Base-by-base conservation (phyloP, 306 rosid species). In the Vachellia collinsii region DNA sequence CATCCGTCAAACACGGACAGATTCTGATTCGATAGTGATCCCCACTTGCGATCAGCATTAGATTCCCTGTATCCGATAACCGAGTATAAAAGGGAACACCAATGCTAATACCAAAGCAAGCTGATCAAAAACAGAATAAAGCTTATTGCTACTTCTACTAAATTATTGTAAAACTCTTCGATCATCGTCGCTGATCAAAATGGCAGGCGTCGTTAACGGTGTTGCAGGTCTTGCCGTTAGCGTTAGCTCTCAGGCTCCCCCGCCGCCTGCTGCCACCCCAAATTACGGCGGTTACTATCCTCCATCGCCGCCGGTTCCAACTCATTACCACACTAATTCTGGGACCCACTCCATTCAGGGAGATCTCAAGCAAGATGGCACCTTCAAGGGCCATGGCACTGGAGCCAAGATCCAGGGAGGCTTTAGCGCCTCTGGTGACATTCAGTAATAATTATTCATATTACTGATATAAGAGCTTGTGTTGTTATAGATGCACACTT, bases 191-290 rank as follows among this genome's bases (percentile, higher is more conserved):
- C 7, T 17, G 29, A 11, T 36, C 46, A 17, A 8, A 5, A 67
- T 41, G 72, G 47, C 72, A 42, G 72, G 72, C 3, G 13, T 67
- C 0, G 50, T 67, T 20, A 14, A n/a, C 13, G 72, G 72, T 38
- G 72, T 67, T 39, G 50, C 72, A 19, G 50, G 50, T 67, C 72
- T 67, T 39, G 72, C 72, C n/a, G 72, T 67, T 8, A 38, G 48
- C 3, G 6, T 38, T 9, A 42, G 43, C 11, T 3, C 14, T 39
- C 72, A 67, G 10, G 34, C 23, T 41, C 72, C 54, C 5, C 19
- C 19, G 20, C 47, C 44, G 4, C 14, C 29, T 12, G 19, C 41
- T 7, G 19, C 39, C 68, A 13, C 39, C 68, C 68, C 68, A 13
- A n/a, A 62, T 19, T 62, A 62, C 65, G 37, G 37, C 6, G 41